Base-by-base conservation (phyloP, 1,284 basidiomycete genomes). In the Irpex sp. region DNA sequence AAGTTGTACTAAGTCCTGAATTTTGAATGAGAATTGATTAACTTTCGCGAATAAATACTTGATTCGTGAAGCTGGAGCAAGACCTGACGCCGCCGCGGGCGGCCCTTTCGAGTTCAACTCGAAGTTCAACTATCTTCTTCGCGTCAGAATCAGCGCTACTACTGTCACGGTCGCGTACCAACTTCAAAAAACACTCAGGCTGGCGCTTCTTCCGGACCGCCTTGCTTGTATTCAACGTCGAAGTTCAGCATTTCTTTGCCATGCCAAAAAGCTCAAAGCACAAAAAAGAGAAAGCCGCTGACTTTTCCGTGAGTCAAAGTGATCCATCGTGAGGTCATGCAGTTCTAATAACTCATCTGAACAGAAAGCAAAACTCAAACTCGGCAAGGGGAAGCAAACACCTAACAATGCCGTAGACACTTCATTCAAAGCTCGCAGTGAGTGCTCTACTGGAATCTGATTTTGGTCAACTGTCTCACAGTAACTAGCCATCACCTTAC, bases 321-420 rank as follows among this genome's bases (percentile, higher is more conserved):
- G 61, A 44, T 51, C 58, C 52, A 37, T 64, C 17, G 31, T 55
- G 62, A 61, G 17, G 56, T 61, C 8, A 9, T 59, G 36, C 13
- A 5, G 15, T 6, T 34, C 31, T 34, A 34, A 34, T 34, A 34
- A 34, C 31, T 6, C 31, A 6, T 34, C 31, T 34, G 6, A 2
- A 38, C 77, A 97, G 94, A 98, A 97, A 93, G 88, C 93, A 26
- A 98, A 94, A 76, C 84, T 97, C 56, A 98, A 97, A 77, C 90
- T 99, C 58, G 97, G 97, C 40, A 98, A 97, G 76, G 94, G 93
- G 57, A 98, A 97, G 76, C 87, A 92, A 72, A 73, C 80, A 6
- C 83, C 94, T 7, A 85, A 79, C 60, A 98, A 98, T 84, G 92
- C 88, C 7, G 88, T 97, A 67, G 94, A 98, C 75, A 98, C 96